phyloP scores from a whole-genome alignment of 2,329 filamentous ascomycete genomes.

The Aspergillus uvarum region DNA sequence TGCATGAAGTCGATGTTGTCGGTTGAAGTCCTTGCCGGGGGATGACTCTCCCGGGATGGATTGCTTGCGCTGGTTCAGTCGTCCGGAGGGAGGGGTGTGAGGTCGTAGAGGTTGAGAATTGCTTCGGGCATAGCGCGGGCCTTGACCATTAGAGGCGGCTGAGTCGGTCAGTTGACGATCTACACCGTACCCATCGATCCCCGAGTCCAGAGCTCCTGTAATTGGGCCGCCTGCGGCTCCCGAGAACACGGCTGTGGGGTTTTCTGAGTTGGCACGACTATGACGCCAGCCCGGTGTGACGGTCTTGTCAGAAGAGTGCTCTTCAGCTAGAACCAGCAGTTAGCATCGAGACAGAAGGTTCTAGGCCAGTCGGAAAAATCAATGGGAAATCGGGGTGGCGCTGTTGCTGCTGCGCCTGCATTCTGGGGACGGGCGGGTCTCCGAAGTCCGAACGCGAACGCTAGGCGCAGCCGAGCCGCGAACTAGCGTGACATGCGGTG shows the following conservation, averaged over 20 bases:
- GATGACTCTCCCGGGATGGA: slow-evolving; percentile 31
- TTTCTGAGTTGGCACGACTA: slow-evolving; percentile 69
- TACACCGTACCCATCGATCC: slow-evolving; percentile 36
- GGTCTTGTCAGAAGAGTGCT: slow-evolving; percentile 40
- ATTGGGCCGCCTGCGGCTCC: slow-evolving; percentile 44
- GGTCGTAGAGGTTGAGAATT: slow-evolving; percentile 51
- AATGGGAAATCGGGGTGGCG: slow-evolving; percentile 4
- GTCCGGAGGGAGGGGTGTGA: slow-evolving; percentile 44
- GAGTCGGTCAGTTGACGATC: slow-evolving; percentile 34
- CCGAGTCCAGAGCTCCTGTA: slow-evolving; percentile 34
- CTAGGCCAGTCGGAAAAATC: slow-evolving; percentile 4
- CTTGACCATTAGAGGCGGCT: slow-evolving; percentile 26
- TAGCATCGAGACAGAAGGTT: slow-evolving; percentile 11
- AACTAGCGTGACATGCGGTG: slow-evolving; percentile 28
- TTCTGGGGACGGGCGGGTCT: slow-evolving; percentile 16
- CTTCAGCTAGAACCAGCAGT: slow-evolving; percentile 17
- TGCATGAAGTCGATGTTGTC: slow-evolving; percentile 36
- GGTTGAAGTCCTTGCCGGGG: slow-evolving; percentile 30
- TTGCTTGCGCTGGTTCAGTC: slow-evolving; percentile 35
- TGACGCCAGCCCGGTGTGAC: slow-evolving; percentile 59
- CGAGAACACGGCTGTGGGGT: slow-evolving; percentile 56
- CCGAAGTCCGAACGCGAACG: slow-evolving; percentile 26
- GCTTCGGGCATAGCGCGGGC: slow-evolving; percentile 49
- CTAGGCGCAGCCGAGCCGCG: slow-evolving; percentile 24
- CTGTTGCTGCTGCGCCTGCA: slow-evolving; percentile 9